These are phyloP conservation scores for Mycosarcoma mackinlayi DNA, from an alignment of 1,284 basidiomycete species.

Conservation along the genomic window DNA sequence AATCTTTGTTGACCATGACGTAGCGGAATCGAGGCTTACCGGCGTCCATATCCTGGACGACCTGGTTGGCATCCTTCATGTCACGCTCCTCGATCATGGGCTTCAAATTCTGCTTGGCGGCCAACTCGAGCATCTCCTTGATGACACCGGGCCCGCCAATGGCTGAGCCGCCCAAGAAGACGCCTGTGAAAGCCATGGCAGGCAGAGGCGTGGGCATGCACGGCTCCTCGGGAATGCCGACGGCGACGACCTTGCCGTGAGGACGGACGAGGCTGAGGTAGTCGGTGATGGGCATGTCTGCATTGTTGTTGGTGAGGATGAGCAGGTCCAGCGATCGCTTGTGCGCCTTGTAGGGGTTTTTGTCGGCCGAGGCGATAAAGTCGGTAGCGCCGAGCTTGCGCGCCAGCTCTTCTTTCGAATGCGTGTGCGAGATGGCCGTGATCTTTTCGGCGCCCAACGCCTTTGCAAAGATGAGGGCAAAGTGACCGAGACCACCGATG, in stretches of 20 bases:
- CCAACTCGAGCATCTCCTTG: slow-evolving; percentile 62
- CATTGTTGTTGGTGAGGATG: slow-evolving; percentile 70
- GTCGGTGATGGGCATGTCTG: slow-evolving; percentile 67
- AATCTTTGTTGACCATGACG: slow-evolving; percentile 70
- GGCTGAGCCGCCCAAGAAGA: slow-evolving; percentile 57
- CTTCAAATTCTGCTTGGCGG: slow-evolving; percentile 53
- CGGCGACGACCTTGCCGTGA: slow-evolving; percentile 69
- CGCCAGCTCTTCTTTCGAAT: slow-evolving; percentile 53
- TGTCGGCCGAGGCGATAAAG: slow-evolving; percentile 50
- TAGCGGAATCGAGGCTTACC: slow-evolving; percentile 69
- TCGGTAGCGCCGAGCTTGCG: slow-evolving; percentile 58
- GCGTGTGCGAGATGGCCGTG: slow-evolving; percentile 57
- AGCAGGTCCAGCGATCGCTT: slow-evolving; percentile 70
- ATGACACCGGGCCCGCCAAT: slow-evolving; percentile 67
- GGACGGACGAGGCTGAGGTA: slow-evolving; percentile 70
- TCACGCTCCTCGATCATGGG: slow-evolving; percentile 56
- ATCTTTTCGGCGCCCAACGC: slow-evolving; percentile 58
- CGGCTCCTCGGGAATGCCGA: slow-evolving; percentile 68
- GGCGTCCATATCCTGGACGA: slow-evolving; percentile 52
- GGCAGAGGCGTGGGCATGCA: slow-evolving; percentile 59
- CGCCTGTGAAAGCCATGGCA: slow-evolving; percentile 37
- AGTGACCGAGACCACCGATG: slow-evolving; percentile 62
- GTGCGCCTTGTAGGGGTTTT: slow-evolving; percentile 57
- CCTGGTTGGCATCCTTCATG: slow-evolving; percentile 58
- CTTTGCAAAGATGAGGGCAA: slow-evolving; percentile 61